Evolutionary conservation across 306 rosid genomes (phyloP).

Genomic region (Neltuma alba): DNA sequence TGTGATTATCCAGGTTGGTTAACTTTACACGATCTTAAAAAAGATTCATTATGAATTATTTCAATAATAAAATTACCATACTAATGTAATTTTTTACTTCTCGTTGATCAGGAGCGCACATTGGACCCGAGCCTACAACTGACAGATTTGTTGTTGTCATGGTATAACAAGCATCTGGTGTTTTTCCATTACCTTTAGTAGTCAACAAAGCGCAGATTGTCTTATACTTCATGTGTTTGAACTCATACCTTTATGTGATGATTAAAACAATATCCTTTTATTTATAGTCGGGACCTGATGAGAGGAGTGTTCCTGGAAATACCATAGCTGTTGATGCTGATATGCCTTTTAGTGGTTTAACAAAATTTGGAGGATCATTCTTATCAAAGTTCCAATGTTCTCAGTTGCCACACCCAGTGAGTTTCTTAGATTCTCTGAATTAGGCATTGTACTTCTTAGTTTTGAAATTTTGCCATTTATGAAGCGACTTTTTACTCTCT

Average conservation of each 20-base stretch:
- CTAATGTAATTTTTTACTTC: slow-evolving; percentile 4
- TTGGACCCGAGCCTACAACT: slow-evolving; percentile 99
- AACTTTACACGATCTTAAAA: neutral
- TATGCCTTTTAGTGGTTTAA: slow-evolving; percentile 84
- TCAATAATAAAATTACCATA: neutral
- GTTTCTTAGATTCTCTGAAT: slow-evolving; percentile 40
- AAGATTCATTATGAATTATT: neutral
- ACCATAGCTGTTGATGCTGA: slow-evolving; percentile 93
- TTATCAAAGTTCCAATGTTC: slow-evolving; percentile 91
- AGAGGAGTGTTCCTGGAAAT: slow-evolving; percentile 95
- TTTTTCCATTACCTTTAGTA: neutral
- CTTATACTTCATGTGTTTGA: slow-evolving; percentile 1
- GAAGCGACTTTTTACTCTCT: slow-evolving; percentile 24
- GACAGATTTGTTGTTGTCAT: slow-evolving; percentile 95
- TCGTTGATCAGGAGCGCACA: slow-evolving; percentile 74
- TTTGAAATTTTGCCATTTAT: slow-evolving; percentile 1
- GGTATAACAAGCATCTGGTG: slow-evolving; percentile 49
- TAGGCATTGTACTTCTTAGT: neutral
- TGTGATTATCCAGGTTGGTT: slow-evolving; percentile 88
- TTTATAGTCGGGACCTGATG: slow-evolving; percentile 89
- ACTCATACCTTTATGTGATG: neutral
- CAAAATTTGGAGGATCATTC: slow-evolving; percentile 90
- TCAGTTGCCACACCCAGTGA: slow-evolving; percentile 95
- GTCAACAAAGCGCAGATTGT: neutral
- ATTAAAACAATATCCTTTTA: slow-evolving; percentile 22